phyloP scores from a whole-genome alignment of 306 rosid genomes.

The Pueraria montana region DNA sequence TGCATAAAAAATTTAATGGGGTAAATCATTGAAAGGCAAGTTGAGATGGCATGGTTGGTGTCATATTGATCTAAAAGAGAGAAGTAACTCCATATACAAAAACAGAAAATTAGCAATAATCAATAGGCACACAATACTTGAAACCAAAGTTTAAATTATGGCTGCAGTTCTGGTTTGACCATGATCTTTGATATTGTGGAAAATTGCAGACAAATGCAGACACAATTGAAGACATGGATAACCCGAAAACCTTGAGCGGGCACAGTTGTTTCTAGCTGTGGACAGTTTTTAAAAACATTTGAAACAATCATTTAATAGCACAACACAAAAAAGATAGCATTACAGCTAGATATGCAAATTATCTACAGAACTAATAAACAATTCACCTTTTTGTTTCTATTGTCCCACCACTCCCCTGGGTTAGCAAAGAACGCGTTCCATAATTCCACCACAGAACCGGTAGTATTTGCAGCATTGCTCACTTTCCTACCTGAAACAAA shows the following conservation, averaged over 20 bases:
- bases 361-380: slow-evolving; percentile 3
- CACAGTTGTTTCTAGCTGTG: background rate
- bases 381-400: slow-evolving; percentile 56
- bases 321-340: slow-evolving; percentile 8
- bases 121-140: background rate
- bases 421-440: slow-evolving; percentile 81
- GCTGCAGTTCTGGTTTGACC: background rate
- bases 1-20: slow-evolving; percentile 20
- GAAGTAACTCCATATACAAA: too few relatives aligned
- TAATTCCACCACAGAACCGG: slow-evolving; percentile 69
- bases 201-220: background rate
- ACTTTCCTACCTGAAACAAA: slow-evolving; percentile 64
- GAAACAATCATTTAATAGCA: background rate
- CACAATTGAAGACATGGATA: background rate
- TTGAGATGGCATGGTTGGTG: slow-evolving; percentile 45
- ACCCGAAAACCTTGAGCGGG: too few relatives aligned
- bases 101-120: slow-evolving; percentile 16
- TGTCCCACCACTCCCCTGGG: slow-evolving; percentile 70
- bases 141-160: background rate
- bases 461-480: slow-evolving; percentile 30
- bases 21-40: slow-evolving; percentile 2
- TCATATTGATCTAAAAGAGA: background rate
- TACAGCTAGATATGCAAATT: background rate
- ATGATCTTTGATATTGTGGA: too few relatives aligned
- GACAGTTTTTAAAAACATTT: background rate